Base-by-base conservation (phyloP, 2,329 filamentous ascomycete species). In the Botryotinia narcissicola region DNA sequence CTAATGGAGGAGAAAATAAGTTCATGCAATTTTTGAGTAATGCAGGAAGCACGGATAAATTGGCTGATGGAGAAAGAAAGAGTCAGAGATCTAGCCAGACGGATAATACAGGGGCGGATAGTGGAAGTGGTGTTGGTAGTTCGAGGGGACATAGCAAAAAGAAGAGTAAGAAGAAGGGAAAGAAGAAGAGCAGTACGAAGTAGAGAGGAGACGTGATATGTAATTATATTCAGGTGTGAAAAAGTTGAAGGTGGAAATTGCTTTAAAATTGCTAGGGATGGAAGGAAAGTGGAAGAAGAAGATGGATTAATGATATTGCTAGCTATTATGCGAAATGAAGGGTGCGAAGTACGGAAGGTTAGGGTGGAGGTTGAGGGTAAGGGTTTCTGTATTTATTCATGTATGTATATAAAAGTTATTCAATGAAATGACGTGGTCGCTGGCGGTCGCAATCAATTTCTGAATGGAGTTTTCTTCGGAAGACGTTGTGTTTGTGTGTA, bases 121-220 rank as follows among this genome's bases (percentile, higher is more conserved):
- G 32, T 8, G 44, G 25, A 40, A 54, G 46, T 14, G 35, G 64
- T 40, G 46, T 40, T 37, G 46, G 64, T 29, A 48, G 64, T 54
- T 68, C 64, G 16, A 68, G 22, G 16, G 51, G 51, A 9, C 51
- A 54, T 14, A 40, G 51, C 8, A 68, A 68, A 14, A 68, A 54
- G 16, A 68, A 68, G 64, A 68, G 64, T 29, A 68, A 68, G 35
- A 68, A 54, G 46, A 68, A 68, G 64, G 51, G 44, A 29, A 68
- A 68, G 46, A 68, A 68, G 64, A 68, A 68, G 44, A 54, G 35
- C 8, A n/a, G 8, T 54, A n/a, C 14, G 6, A 68, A 68, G 64
- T 68, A 54, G 32, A 40, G 25, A n/a, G 22, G 22, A 12, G 25
- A 25, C 1, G 42, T 10, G 29, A 40, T 29, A 29, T 68, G 64